These are phyloP conservation scores for Gnaphalium uliginosum DNA, from an alignment of 129 eudicot species.

Conservation along the genomic window DNA sequence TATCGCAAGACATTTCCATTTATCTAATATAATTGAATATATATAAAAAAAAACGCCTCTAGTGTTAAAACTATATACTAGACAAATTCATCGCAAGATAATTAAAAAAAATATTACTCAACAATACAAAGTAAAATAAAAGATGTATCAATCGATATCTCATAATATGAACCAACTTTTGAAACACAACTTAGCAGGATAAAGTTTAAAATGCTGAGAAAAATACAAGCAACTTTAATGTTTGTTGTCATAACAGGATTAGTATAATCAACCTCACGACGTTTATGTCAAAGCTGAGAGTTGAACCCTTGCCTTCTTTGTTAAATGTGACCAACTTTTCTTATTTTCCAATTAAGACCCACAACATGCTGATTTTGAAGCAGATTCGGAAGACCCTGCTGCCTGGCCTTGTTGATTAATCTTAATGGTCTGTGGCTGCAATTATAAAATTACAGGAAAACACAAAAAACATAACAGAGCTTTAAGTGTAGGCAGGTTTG, in stretches of 20 bases:
- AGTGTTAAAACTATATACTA: not conserved
- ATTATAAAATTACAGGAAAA: not conserved
- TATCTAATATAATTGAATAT: too few species aligned
- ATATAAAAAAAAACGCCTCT: too few species aligned
- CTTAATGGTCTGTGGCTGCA: slow-evolving; percentile 74
- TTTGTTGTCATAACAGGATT: slow-evolving; percentile 31
- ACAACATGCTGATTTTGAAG: slow-evolving; percentile 66
- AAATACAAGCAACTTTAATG: slow-evolving; percentile 40
- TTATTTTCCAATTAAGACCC: slow-evolving; percentile 45
- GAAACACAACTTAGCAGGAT: slow-evolving; percentile 41
- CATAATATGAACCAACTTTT: slow-evolving; percentile 27
- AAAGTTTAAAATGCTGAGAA: slow-evolving; percentile 27
- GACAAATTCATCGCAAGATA: not conserved
- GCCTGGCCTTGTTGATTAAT: slow-evolving; percentile 59
- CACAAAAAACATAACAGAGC: not conserved
- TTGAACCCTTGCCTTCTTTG: slow-evolving; percentile 23
- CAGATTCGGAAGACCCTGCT: slow-evolving; percentile 54
- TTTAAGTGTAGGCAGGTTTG: slow-evolving; percentile 7
- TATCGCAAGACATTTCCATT: too few species aligned
- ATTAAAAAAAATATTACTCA: not conserved
- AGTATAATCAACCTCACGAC: slow-evolving; percentile 30
- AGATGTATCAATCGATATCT: slow-evolving; percentile 35
- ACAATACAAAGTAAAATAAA: not conserved
- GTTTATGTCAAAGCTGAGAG: slow-evolving; percentile 23
- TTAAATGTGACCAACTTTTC: slow-evolving; percentile 19